These are phyloP conservation scores for Oxalis stricta DNA, from an alignment of 441 rosid species.

Conservation along the genomic window DNA sequence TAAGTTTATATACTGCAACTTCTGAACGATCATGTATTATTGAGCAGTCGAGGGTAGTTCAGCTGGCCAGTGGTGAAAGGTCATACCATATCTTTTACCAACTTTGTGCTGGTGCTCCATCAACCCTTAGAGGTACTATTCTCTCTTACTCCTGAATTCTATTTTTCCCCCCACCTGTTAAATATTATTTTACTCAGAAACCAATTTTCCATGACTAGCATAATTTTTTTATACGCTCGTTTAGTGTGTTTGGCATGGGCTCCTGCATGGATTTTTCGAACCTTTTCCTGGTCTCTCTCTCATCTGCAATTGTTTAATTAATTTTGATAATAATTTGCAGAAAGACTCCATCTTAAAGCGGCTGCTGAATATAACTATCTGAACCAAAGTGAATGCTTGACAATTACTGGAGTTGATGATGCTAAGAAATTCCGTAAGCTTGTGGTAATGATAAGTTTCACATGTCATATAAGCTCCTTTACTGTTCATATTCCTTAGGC, in stretches of 20 bases:
- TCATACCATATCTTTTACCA: constrained; percentile 89
- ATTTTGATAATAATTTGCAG: constrained; percentile 49
- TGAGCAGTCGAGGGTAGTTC: constrained; percentile 92
- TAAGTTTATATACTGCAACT: constrained; percentile 7
- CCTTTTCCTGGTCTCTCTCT: constrained; percentile 3
- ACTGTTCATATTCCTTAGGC: constrained; percentile 5
- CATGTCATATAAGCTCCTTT: constrained; percentile 1
- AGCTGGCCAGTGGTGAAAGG: constrained; percentile 76
- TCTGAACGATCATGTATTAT: constrained; percentile 20
- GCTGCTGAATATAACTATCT: constrained; percentile 76
- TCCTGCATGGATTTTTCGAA: no score
- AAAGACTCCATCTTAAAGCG: constrained; percentile 57
- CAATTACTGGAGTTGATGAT: constrained; percentile 67
- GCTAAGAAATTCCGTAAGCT: constrained; percentile 50
- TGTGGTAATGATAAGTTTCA: constrained; percentile 34
- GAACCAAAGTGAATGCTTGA: constrained; percentile 75
- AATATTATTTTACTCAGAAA: not conserved
- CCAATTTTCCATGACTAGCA: not conserved
- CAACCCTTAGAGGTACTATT: constrained; percentile 62
- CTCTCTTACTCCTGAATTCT: not conserved
- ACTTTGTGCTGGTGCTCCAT: constrained; percentile 92
- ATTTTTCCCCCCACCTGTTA: constrained; percentile 6
- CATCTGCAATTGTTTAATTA: not conserved
- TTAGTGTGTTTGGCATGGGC: not conserved
- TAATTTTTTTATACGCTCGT: no score